These are phyloP conservation scores for Nicotiana attenuata DNA, from an alignment of 257 asterid genomes.

Conservation along the genomic window DNA sequence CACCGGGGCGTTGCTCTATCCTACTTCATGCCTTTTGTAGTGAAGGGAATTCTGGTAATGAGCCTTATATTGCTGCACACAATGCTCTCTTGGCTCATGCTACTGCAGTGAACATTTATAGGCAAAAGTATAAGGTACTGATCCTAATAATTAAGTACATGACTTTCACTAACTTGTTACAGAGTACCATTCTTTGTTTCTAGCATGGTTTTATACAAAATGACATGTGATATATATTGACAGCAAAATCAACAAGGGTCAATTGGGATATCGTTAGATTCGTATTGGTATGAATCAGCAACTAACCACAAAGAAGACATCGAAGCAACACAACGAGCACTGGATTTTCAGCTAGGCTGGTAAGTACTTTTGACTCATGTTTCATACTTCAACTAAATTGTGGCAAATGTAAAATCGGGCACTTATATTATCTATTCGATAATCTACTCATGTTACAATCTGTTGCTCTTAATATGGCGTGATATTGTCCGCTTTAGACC, in stretches of 20 bases:
- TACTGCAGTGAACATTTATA: constrained; percentile 46
- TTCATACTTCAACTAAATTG: background rate
- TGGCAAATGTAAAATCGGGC: too few species aligned
- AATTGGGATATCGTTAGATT: constrained; percentile 62
- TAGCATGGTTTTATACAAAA: background rate
- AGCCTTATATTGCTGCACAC: constrained; percentile 74
- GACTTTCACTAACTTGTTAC: background rate
- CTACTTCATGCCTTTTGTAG: constrained; percentile 43
- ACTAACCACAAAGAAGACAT: constrained; percentile 43
- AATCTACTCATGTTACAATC: too few species aligned
- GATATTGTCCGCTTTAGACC: too few species aligned
- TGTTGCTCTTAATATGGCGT: too few species aligned
- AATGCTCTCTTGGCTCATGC: constrained; percentile 67
- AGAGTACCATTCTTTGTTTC: too few species aligned
- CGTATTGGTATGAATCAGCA: constrained; percentile 70
- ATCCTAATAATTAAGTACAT: too few species aligned
- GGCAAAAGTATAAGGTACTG: constrained; percentile 53
- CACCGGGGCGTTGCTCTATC: constrained; percentile 76
- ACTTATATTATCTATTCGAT: too few species aligned
- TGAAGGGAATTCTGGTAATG: constrained; percentile 77
- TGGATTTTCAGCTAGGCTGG: constrained; percentile 82
- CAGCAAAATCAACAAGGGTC: constrained; percentile 56
- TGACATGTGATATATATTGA: background rate
- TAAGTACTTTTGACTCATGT: constrained; percentile 9
- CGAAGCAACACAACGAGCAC: constrained; percentile 55